A percentile compares a stretch with the other conserved stretches of the same genome.
phyloP scores from a whole-genome alignment of 2,329 filamentous ascomycete species.

The Remersonia thermophila region DNA sequence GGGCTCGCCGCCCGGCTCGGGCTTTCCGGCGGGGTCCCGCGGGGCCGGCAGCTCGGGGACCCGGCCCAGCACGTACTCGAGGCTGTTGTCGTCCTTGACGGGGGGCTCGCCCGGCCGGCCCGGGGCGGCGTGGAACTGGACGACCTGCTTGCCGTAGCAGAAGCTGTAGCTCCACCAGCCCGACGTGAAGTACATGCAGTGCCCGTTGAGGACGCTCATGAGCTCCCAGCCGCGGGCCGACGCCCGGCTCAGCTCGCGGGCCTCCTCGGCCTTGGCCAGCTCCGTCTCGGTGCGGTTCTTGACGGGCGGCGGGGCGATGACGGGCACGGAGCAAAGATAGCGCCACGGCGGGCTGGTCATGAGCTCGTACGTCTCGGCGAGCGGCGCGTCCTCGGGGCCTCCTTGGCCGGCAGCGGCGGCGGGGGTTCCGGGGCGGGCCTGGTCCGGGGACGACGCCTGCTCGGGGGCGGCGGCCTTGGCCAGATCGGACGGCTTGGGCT shows the following conservation, averaged over 20 bases:
- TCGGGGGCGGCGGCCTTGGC: neutral
- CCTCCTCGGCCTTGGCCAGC: slow-evolving; percentile 59
- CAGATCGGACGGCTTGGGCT: slow-evolving; percentile 24
- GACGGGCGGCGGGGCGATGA: slow-evolving; percentile 44
- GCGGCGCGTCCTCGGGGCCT: slow-evolving; percentile 25
- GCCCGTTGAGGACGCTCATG: slow-evolving; percentile 61
- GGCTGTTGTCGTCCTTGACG: slow-evolving; percentile 60
- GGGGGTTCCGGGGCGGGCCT: slow-evolving; percentile 13
- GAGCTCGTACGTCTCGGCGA: slow-evolving; percentile 51
- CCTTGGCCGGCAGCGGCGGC: slow-evolving; percentile 19
- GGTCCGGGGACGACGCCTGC: neutral
- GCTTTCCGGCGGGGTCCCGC: slow-evolving; percentile 13
- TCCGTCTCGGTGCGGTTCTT: slow-evolving; percentile 56
- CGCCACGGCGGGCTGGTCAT: slow-evolving; percentile 57
- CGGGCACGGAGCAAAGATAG: slow-evolving; percentile 77
- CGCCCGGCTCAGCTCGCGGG: slow-evolving; percentile 66
- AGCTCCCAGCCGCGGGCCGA: slow-evolving; percentile 70
- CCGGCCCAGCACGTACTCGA: slow-evolving; percentile 65
- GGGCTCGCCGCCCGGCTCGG: slow-evolving; percentile 11
- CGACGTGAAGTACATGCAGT: slow-evolving; percentile 68
- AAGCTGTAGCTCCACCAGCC: slow-evolving; percentile 97
- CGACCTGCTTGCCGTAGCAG: slow-evolving; percentile 77
- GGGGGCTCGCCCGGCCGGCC: slow-evolving; percentile 54
- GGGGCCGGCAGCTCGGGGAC: slow-evolving; percentile 25
- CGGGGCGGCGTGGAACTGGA: slow-evolving; percentile 79